These are phyloP conservation scores for Triangularia setosa DNA, from an alignment of 2,329 filamentous ascomycete genomes.

Conservation along the genomic window DNA sequence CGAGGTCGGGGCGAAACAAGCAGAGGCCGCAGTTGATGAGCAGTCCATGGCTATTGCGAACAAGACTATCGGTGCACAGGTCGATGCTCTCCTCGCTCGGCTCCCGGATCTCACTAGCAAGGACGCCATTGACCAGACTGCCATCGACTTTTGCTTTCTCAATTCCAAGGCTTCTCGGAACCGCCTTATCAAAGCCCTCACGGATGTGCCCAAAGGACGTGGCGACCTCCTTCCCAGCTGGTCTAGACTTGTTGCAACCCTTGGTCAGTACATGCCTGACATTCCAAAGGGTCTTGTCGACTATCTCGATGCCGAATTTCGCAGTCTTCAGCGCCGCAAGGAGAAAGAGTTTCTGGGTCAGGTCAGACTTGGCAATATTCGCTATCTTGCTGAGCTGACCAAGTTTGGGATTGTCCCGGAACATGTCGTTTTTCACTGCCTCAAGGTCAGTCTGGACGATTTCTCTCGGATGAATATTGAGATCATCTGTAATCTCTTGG, in stretches of 20 bases:
- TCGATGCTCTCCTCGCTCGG: conserved; percentile 81
- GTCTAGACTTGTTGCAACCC: conserved; percentile 85
- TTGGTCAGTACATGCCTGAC: conserved; percentile 91
- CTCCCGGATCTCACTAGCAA: conserved; percentile 91
- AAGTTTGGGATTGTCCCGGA: conserved; percentile 98
- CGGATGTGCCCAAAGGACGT: conserved; percentile 91
- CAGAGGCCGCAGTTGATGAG: conserved; percentile 63
- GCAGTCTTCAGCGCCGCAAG: conserved; percentile 92
- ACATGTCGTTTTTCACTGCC: conserved; percentile 97
- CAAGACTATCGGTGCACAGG: conserved; percentile 95
- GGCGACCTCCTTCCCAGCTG: conserved; percentile 88
- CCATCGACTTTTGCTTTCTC: conserved; percentile 95
- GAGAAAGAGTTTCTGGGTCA: conserved; percentile 96
- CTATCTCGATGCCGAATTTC: conserved; percentile 93
- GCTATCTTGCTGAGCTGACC: conserved; percentile 95
- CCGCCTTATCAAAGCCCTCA: conserved; percentile 84
- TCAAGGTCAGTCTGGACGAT: conserved; percentile 95
- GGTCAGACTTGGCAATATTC: conserved; percentile 87
- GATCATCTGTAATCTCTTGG: conserved; percentile 91
- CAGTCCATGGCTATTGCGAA: conserved; percentile 93
- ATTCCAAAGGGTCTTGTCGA: conserved; percentile 87
- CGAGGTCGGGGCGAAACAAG: conserved; percentile 49
- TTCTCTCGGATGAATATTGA: conserved; percentile 99
- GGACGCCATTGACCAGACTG: conserved; percentile 85
- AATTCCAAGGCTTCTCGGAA: conserved; percentile 98